A percentile compares a stretch with the other conserved stretches of the same genome.
Conservation (phyloP, 257 asterid genomes). For the Ocimum tenuiflorum region DNA sequence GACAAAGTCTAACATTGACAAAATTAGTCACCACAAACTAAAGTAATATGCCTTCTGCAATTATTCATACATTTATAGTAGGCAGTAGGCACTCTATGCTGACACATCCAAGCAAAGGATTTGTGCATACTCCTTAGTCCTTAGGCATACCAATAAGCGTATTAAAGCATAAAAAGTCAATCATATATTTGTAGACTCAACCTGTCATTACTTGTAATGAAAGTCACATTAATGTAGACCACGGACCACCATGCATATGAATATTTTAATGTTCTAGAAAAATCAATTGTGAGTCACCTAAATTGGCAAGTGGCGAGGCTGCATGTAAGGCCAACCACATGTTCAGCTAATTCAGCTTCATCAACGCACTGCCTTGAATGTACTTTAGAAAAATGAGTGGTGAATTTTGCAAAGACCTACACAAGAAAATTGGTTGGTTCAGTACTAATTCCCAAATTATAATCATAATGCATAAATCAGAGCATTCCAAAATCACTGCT, state of each 20-base stretch:
- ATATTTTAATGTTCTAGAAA: background rate
- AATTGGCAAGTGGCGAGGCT: conserved; percentile 90
- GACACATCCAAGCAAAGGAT: background rate
- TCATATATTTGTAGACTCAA: background rate
- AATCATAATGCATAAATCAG: conserved; percentile 11
- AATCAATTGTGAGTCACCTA: conserved; percentile 39
- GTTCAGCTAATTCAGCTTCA: conserved; percentile 96
- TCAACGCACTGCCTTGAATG: conserved; percentile 81
- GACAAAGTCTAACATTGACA: background rate
- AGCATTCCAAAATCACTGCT: conserved; percentile 20
- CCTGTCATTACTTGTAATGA: background rate
- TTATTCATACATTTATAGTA: background rate
- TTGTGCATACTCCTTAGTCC: background rate
- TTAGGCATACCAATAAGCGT: background rate
- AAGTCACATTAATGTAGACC: background rate
- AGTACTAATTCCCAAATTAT: conserved; percentile 7
- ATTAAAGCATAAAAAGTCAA: background rate
- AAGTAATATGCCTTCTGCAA: background rate
- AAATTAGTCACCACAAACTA: background rate
- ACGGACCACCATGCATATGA: background rate
- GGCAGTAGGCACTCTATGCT: background rate
- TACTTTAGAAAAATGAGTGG: conserved; percentile 60
- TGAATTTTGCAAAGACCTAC: conserved; percentile 60
- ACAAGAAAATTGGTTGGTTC: conserved; percentile 12
- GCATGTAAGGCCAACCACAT: conserved; percentile 78